Evolutionary conservation across 139 green algal genomes (phyloP), one percentile per base, ranked within the genome.

Genomic region (Micractinium sp.): DNA sequence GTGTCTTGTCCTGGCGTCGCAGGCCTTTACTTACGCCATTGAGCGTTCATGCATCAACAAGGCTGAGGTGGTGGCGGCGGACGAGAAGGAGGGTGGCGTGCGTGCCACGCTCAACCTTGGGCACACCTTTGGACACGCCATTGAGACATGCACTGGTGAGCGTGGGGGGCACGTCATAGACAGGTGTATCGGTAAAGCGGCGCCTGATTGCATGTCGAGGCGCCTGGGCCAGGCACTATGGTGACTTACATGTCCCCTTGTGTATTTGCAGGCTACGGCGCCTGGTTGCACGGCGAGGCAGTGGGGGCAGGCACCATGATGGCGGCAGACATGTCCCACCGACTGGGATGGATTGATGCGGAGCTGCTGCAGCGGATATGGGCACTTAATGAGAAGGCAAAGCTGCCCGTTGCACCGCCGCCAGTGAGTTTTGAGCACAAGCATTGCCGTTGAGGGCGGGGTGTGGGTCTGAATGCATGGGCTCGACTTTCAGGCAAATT

Each of bases 41-140:
- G 92, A 99, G 93, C 94, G 96, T 22, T 99, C 96, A 0, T 99
- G 98, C 93, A 92, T 98, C 82, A 99, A 99, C 96, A 99, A 99
- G 95, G 95, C 96, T 0, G 94, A 97, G 85, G 96, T 99, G 25
- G 98, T 99, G 36, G 95, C 95, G 12, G 93, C 92, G 22, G 98
- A 99, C 90, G 98, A 99, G 92, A 94, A 92, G 73, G 98, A 99
- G 94, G 95, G 94, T 31, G 97, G 97, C n/a, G 88, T 99, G 85
- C 94, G 98, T 13, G 98, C 98, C 33, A 99, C 96, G 0, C 95
- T 99, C 67, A 99, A 99, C 93, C 93, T 99, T 39, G 98, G 98
- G 3, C 98, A 99, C 94, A 99, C 98, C 3, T 99, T 99, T 93
- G 98, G 98, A 0, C 98, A 99, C 92, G 98, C 98, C 7, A 99